phyloP scores from a whole-genome alignment of 1,284 basidiomycete genomes.

The Ganoderma resinaceum region DNA sequence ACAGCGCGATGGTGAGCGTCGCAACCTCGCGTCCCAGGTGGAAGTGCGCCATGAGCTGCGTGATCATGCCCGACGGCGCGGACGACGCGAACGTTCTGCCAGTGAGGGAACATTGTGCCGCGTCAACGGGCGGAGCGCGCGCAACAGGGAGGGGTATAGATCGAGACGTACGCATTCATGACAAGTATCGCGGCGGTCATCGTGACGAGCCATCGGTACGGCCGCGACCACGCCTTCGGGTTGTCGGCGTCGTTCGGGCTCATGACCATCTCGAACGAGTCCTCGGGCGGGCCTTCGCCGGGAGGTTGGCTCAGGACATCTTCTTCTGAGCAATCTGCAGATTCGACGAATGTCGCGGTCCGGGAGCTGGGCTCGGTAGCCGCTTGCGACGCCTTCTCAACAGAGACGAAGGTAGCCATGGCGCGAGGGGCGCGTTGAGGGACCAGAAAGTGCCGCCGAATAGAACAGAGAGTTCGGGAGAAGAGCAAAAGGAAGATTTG shows the following conservation, averaged over 20 bases:
- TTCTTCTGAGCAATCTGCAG: constrained; percentile 25
- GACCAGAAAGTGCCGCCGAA: not conserved
- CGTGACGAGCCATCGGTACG: constrained; percentile 72
- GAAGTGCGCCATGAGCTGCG: constrained; percentile 57
- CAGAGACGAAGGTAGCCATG: not conserved
- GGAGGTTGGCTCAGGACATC: constrained; percentile 37
- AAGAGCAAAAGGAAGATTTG: not conserved
- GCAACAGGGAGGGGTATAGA: not conserved
- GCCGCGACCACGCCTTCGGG: constrained; percentile 65
- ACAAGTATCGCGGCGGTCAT: constrained; percentile 65
- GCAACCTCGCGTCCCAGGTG: constrained; percentile 59
- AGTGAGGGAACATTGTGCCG: constrained; percentile 11
- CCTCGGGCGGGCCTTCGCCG: constrained; percentile 37
- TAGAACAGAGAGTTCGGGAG: not conserved
- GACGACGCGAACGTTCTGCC: constrained; percentile 73
- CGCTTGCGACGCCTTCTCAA: not conserved
- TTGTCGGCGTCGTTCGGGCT: constrained; percentile 47
- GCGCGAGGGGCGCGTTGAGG: not conserved
- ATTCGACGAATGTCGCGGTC: constrained; percentile 7
- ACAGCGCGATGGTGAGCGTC: constrained; percentile 47
- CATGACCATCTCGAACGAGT: constrained; percentile 49
- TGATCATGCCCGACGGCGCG: constrained; percentile 57
- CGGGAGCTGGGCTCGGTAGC: not conserved
- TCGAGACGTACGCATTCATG: constrained; percentile 62
- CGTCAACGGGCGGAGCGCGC: constrained; percentile 2